Conservation (phyloP, 2,329 filamentous ascomycete genomes). For the Claviceps sp. region DNA sequence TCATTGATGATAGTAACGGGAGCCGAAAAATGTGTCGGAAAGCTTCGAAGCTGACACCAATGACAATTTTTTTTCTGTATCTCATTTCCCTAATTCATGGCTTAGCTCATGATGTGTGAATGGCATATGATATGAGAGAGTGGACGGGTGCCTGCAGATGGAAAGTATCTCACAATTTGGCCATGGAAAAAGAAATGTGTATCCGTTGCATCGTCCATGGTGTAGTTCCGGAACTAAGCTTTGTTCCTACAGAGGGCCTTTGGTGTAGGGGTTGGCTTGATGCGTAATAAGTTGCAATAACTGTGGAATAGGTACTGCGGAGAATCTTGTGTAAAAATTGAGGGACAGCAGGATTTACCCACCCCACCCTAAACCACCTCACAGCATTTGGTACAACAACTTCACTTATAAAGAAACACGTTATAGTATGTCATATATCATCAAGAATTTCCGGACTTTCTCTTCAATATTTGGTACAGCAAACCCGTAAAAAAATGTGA, state of each 20-base stretch:
- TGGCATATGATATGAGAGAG: not conserved
- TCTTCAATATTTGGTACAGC: no score
- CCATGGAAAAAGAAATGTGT: constrained; percentile 39
- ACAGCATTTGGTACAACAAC: no score
- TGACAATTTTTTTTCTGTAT: constrained; percentile 37
- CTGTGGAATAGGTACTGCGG: not conserved
- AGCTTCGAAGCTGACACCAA: constrained; percentile 46
- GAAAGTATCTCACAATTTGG: constrained; percentile 15
- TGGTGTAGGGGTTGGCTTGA: not conserved
- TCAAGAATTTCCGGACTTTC: no score
- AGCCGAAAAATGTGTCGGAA: constrained; percentile 31
- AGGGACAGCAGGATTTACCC: no score
- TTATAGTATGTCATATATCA: no score
- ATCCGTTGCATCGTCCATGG: constrained; percentile 33
- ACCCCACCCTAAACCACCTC: no score
- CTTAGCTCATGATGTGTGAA: not conserved
- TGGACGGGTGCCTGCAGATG: no score
- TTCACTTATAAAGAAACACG: no score
- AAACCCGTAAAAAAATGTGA: no score
- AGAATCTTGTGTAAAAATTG: no score
- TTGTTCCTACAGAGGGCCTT: not conserved
- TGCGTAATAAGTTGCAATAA: not conserved
- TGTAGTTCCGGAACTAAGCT: not conserved
- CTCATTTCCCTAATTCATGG: constrained; percentile 17
- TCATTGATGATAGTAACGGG: constrained; percentile 54